Percentiles rank a stretch among this genome's conserved stretches.
Evolutionary conservation across 2,329 filamentous ascomycete species (phyloP).

Genomic region (Penicillium digitatum): DNA sequence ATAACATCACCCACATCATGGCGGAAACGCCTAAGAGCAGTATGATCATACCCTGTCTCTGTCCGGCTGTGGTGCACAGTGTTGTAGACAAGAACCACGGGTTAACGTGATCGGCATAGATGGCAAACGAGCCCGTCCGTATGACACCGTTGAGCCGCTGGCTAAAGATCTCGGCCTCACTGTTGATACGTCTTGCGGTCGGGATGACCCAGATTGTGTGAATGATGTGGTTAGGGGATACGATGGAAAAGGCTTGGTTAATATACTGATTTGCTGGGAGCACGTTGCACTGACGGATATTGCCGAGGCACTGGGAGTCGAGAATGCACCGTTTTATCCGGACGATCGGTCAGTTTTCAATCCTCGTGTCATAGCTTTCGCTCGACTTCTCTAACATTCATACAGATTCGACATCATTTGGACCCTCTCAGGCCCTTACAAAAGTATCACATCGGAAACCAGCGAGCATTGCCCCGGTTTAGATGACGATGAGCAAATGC

Average conservation of each 20-base stretch:
- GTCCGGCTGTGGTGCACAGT: neutral
- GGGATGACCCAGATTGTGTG: conserved; percentile 55
- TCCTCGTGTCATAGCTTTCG: neutral
- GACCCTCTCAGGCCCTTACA: conserved; percentile 53
- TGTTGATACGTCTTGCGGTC: conserved; percentile 55
- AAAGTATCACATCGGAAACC: conserved; percentile 42
- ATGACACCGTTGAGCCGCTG: conserved; percentile 56
- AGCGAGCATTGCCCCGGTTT: conserved; percentile 55
- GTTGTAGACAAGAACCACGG: neutral
- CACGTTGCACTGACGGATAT: conserved; percentile 54
- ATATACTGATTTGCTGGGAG: conserved; percentile 62
- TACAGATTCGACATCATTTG: conserved; percentile 53
- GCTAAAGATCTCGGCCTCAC: conserved; percentile 53
- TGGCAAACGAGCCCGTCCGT: conserved; percentile 52
- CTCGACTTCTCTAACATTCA: neutral
- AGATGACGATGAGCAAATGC: conserved; percentile 32
- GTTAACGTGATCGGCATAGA: conserved; percentile 32
- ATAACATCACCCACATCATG: conserved; percentile 58
- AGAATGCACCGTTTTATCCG: conserved; percentile 51
- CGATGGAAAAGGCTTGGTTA: conserved; percentile 43
- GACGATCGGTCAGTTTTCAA: conserved; percentile 39
- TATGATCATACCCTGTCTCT: conserved; percentile 16
- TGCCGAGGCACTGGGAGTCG: conserved; percentile 50
- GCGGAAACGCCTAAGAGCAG: conserved; percentile 51
- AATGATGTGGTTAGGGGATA: conserved; percentile 49